Conservation (phyloP, 495 filamentous ascomycete genomes). For the Evernia prunastri region DNA sequence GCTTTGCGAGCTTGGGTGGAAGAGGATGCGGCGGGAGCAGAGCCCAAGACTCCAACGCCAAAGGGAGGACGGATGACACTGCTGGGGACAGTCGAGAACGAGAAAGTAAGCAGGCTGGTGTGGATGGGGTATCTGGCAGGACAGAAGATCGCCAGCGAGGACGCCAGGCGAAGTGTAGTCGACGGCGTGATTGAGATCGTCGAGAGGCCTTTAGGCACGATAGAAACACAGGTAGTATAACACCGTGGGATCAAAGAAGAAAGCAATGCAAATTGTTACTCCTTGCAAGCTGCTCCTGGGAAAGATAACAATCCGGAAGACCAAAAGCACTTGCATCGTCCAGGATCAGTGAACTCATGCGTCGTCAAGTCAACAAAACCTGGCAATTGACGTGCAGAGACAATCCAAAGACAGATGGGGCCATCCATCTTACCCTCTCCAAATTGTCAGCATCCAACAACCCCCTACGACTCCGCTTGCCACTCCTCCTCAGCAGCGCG, state of each 20-base stretch:
- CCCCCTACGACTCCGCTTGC: no score
- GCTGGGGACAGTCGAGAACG: conserved; percentile 67
- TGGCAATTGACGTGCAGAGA: no score
- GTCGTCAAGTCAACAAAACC: no score
- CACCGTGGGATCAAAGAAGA: not conserved
- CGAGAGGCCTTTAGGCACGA: conserved; percentile 79
- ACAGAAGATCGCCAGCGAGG: conserved; percentile 78
- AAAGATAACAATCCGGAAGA: no score
- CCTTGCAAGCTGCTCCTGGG: no score
- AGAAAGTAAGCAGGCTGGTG: conserved; percentile 69
- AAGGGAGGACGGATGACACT: conserved; percentile 36
- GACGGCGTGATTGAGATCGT: conserved; percentile 84
- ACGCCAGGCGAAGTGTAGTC: conserved; percentile 71
- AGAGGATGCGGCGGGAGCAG: conserved; percentile 25
- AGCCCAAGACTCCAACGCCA: conserved; percentile 35
- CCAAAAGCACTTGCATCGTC: not conserved
- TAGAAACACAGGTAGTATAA: conserved; percentile 63
- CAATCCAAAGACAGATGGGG: no score
- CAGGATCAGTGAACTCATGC: no score
- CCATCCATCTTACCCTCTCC: no score
- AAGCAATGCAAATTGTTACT: not conserved
- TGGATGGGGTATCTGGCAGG: conserved; percentile 91
- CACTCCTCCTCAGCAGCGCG: no score
- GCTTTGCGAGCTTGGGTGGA: conserved; percentile 64
- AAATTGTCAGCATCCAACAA: no score